Conservation (phyloP, 2,329 filamentous ascomycete species). For the Trichoderma koningii region DNA sequence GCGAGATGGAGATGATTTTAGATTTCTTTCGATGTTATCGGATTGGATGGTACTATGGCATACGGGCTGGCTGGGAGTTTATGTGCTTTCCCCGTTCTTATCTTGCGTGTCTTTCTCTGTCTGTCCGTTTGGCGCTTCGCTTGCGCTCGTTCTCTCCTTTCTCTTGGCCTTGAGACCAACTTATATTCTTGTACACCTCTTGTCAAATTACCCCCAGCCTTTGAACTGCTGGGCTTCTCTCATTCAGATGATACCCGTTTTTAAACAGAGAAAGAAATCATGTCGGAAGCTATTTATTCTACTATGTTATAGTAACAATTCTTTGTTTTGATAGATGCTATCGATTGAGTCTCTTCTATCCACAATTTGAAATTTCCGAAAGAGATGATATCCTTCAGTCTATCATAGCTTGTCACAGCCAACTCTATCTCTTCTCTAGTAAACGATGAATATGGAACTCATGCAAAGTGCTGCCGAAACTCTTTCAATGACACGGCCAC, state of each 20-base stretch:
- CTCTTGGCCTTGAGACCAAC: slow-evolving; percentile 2
- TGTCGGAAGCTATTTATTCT: slow-evolving; percentile 20
- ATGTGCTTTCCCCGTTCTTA: not conserved
- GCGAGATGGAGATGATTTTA: slow-evolving; percentile 4
- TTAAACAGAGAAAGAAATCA: slow-evolving; percentile 13
- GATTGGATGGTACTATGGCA: not conserved
- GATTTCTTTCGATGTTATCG: slow-evolving; percentile 2
- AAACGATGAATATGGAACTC: not conserved
- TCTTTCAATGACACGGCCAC: slow-evolving; percentile 46
- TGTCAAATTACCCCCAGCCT: not conserved
- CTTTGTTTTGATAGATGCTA: slow-evolving; percentile 13
- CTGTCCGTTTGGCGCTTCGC: slow-evolving; percentile 7
- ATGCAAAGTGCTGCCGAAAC: slow-evolving; percentile 41
- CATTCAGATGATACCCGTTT: slow-evolving; percentile 34
- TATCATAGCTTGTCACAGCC: not conserved
- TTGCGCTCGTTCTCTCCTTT: slow-evolving; percentile 8
- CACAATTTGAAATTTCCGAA: not conserved
- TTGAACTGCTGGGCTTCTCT: slow-evolving; percentile 25
- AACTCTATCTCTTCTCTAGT: not conserved
- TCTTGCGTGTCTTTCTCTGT: not conserved
- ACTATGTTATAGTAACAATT: not conserved
- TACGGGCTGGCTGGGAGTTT: slow-evolving; percentile 16
- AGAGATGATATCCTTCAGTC: not conserved
- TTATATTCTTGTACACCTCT: slow-evolving; percentile 23
- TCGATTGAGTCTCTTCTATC: not conserved